phyloP scores from a whole-genome alignment of 768 basidiomycete genomes.

The Naganishia vaughanmartiniae region DNA sequence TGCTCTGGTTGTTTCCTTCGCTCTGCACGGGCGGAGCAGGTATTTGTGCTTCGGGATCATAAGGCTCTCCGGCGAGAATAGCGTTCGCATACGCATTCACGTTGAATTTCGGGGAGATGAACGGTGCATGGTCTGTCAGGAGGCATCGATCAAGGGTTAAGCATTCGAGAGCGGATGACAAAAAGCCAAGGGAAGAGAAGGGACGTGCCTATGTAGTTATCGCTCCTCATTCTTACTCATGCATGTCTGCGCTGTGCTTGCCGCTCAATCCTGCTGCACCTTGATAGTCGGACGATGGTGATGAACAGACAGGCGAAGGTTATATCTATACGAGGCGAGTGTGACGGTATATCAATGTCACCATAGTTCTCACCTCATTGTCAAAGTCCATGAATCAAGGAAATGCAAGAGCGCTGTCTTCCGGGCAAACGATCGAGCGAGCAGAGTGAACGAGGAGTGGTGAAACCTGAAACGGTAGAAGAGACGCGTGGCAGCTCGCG shows the following conservation, averaged over 20 bases:
- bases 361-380: too few species aligned
- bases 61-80: slow-evolving; percentile 76
- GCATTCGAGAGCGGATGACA: not conserved
- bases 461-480: not conserved
- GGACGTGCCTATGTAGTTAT: slow-evolving; percentile 23
- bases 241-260: not conserved
- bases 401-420: not conserved
- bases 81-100: slow-evolving; percentile 88
- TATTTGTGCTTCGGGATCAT: slow-evolving; percentile 57
- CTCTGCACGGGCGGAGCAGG: slow-evolving; percentile 40
- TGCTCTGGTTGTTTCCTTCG: not conserved
- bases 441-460: not conserved
- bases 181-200: not conserved
- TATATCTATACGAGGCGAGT: not conserved
- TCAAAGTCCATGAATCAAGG: too few species aligned
- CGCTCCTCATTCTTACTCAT: slow-evolving; percentile 17
- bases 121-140: slow-evolving; percentile 65
- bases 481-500: not conserved
- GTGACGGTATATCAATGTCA: too few species aligned
- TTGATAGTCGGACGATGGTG: too few species aligned
- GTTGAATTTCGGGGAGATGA: slow-evolving; percentile 73
- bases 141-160: not conserved
- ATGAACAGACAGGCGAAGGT: not conserved
- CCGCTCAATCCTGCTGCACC: not conserved
- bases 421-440: not conserved